A percentile compares a stretch with the other conserved stretches of the same genome.
Evolutionary conservation across 768 basidiomycete genomes (phyloP).

Genomic region (Mycena metata): DNA sequence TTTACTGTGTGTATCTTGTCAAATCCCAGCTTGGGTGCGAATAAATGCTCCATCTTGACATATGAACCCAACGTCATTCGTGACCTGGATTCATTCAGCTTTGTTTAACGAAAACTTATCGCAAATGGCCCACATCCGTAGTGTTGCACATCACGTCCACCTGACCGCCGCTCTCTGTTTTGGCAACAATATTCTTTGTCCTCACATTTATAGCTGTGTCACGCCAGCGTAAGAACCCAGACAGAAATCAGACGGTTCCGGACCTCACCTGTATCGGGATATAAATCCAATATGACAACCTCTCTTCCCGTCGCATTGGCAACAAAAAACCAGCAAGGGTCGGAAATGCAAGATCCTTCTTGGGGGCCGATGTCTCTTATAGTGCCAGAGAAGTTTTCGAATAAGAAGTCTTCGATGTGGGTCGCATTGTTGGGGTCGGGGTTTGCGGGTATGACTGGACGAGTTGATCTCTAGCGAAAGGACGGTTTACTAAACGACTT

Average conservation of each 20-base stretch:
- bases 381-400: constrained; percentile 30
- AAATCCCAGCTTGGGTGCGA: constrained; percentile 23
- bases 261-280: constrained; percentile 26
- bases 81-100: constrained; percentile 29
- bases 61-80: constrained; percentile 30
- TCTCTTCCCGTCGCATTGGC: constrained; percentile 32
- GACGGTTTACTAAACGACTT: constrained; percentile 9
- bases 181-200: constrained; percentile 30
- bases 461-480: constrained; percentile 15
- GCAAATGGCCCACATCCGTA: constrained; percentile 20
- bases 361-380: constrained; percentile 26
- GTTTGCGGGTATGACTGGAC: constrained; percentile 26
- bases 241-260: constrained; percentile 17
- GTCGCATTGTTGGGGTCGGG: constrained; percentile 28
- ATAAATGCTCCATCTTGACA: constrained; percentile 29
- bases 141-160: constrained; percentile 30
- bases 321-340: constrained; percentile 30
- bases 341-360: constrained; percentile 31
- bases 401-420: constrained; percentile 26
- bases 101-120: constrained; percentile 16
- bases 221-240: constrained; percentile 22
- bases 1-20: constrained; percentile 17
- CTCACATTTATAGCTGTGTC: constrained; percentile 24
- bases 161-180: constrained; percentile 27
- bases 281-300: constrained; percentile 30